A percentile compares a stretch with the other conserved stretches of the same genome.
Conservation (phyloP, 1,284 basidiomycete species). For the Sphaerobolus stellatus region DNA sequence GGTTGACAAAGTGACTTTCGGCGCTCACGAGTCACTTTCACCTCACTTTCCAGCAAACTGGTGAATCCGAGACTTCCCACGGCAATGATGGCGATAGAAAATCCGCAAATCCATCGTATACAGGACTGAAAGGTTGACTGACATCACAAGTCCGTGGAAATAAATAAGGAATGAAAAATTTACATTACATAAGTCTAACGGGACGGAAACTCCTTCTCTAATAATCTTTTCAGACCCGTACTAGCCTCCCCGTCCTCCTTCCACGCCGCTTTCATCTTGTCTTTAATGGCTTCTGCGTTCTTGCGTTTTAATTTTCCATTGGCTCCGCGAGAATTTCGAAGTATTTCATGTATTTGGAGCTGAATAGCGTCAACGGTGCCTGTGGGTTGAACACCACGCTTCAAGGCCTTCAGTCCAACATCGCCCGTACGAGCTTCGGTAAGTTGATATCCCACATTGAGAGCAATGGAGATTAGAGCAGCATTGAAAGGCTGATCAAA, state of each 20-base stretch:
- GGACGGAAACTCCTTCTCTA: no score
- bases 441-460: slow-evolving; percentile 25
- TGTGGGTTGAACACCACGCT: slow-evolving; percentile 17
- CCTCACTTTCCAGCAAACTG: no score
- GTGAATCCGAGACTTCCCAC: no score
- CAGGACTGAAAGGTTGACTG: no score
- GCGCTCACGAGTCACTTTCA: no score
- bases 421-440: slow-evolving; percentile 21
- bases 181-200: no score
- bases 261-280: neutral
- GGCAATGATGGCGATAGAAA: no score
- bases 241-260: neutral
- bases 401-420: slow-evolving; percentile 19
- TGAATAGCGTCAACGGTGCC: slow-evolving; percentile 23
- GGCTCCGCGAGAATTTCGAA: slow-evolving; percentile 20
- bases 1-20: no score
- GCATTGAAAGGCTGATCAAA: slow-evolving; percentile 27
- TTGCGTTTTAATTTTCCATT: slow-evolving; percentile 21
- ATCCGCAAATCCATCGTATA: no score
- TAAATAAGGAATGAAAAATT: no score
- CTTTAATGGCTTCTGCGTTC: slow-evolving; percentile 9
- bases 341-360: slow-evolving; percentile 16
- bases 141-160: no score
- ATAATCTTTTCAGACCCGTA: no score
- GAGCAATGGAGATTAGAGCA: slow-evolving; percentile 16